Conservation (phyloP, 768 basidiomycete species). For the Mycena alexandri region DNA sequence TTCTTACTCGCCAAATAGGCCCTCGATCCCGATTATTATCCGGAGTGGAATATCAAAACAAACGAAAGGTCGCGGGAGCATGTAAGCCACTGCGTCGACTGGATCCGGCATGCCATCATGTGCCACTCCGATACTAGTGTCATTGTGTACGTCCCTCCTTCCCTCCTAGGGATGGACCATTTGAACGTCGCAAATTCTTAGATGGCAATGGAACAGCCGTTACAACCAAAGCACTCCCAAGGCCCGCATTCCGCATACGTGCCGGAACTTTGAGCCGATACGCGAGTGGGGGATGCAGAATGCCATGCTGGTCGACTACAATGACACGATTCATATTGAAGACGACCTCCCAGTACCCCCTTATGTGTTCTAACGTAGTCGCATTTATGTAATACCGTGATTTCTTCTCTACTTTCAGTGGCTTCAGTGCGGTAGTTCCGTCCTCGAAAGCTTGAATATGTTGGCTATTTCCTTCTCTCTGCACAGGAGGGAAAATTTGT, state of each 20-base stretch:
- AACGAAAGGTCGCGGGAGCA: not conserved
- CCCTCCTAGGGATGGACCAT: too few relatives aligned
- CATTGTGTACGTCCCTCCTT: slow-evolving; percentile 27
- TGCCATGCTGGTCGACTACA: not conserved
- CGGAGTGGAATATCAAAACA: slow-evolving; percentile 7
- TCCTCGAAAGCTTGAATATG: too few relatives aligned
- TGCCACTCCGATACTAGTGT: slow-evolving; percentile 33
- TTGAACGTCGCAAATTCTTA: not conserved
- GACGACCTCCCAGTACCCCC: slow-evolving; percentile 2
- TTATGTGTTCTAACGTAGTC: too few relatives aligned
- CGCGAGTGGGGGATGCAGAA: slow-evolving; percentile 10
- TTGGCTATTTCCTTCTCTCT: too few relatives aligned
- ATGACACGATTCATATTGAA: not conserved
- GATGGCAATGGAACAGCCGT: slow-evolving; percentile 27
- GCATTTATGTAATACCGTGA: too few relatives aligned
- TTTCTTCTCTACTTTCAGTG: too few relatives aligned
- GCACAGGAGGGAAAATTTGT: too few relatives aligned
- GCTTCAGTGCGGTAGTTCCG: too few relatives aligned
- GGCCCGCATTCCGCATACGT: slow-evolving; percentile 16
- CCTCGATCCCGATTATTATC: slow-evolving; percentile 18
- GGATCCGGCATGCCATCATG: slow-evolving; percentile 27
- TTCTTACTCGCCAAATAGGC: too few relatives aligned
- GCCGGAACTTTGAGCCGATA: slow-evolving; percentile 24
- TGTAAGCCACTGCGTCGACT: slow-evolving; percentile 21
- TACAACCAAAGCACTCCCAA: slow-evolving; percentile 2